These are phyloP conservation scores for Pseudocercospora crystallina DNA, from an alignment of 2,329 filamentous ascomycete species.

Conservation along the genomic window DNA sequence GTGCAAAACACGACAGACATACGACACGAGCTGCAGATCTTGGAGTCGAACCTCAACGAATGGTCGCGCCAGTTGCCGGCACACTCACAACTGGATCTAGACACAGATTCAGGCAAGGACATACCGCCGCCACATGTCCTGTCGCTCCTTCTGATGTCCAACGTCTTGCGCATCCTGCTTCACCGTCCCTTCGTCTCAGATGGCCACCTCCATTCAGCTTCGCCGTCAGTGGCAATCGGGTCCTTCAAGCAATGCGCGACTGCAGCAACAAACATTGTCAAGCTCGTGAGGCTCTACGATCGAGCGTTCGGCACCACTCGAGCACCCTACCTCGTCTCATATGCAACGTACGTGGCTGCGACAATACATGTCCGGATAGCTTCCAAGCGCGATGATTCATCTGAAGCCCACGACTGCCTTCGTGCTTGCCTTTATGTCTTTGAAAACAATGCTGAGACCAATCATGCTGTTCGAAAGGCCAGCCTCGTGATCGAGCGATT, in stretches of 20 bases:
- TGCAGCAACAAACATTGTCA: conserved; percentile 48
- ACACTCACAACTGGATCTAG: conserved; percentile 8
- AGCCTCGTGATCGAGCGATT: conserved; percentile 47
- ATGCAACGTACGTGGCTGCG: conserved; percentile 56
- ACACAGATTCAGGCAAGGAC: not conserved
- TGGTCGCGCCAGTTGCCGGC: conserved; percentile 12
- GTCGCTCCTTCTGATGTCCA: conserved; percentile 43
- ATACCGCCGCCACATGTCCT: conserved; percentile 14
- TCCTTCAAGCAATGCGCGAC: conserved; percentile 48
- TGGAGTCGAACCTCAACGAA: conserved; percentile 5
- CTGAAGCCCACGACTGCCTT: conserved; percentile 43
- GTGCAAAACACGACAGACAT: conserved; percentile 3
- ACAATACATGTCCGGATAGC: conserved; percentile 55
- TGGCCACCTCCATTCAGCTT: conserved; percentile 47
- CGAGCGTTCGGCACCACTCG: conserved; percentile 46
- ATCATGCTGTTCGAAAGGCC: conserved; percentile 50
- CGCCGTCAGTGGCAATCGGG: conserved; percentile 43
- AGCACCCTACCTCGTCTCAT: conserved; percentile 56
- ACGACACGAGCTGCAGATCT: conserved; percentile 7
- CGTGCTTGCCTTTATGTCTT: conserved; percentile 50
- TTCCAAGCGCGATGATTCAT: conserved; percentile 44
- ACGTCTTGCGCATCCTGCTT: conserved; percentile 54
- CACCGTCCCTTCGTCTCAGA: conserved; percentile 56
- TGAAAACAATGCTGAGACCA: conserved; percentile 51
- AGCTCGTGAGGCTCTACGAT: conserved; percentile 48